Evolutionary conservation across 768 basidiomycete species (phyloP).

Genomic region (Auricularia sp.): DNA sequence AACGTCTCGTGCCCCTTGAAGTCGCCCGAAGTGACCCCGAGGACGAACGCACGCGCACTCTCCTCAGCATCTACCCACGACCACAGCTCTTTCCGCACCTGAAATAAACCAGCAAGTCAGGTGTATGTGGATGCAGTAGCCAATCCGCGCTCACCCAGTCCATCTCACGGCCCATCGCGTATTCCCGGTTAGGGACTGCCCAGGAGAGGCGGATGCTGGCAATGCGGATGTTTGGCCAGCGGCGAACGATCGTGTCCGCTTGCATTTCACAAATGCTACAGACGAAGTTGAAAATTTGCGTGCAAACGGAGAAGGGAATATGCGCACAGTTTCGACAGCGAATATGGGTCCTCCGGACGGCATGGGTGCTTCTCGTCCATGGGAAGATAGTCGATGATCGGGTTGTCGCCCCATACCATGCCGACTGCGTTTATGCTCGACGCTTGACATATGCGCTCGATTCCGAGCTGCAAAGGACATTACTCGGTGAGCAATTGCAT

Average conservation of each 20-base stretch:
- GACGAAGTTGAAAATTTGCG: background rate
- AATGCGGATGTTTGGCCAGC: constrained; percentile 48
- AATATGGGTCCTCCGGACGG: constrained; percentile 59
- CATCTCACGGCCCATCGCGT: constrained; percentile 10
- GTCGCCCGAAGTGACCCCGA: constrained; percentile 39
- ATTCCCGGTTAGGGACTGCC: constrained; percentile 33
- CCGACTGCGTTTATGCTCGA: constrained; percentile 55
- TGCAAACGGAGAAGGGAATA: constrained; percentile 5
- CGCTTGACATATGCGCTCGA: constrained; percentile 51
- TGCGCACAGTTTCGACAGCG: constrained; percentile 40
- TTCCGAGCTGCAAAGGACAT: constrained; percentile 34
- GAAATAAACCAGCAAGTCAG: constrained; percentile 4
- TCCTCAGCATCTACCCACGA: constrained; percentile 60
- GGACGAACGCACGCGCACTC: constrained; percentile 52
- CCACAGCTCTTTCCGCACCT: constrained; percentile 48
- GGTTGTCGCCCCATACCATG: constrained; percentile 35
- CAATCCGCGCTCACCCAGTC: background rate
- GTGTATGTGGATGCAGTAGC: constrained; percentile 11
- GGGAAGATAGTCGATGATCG: constrained; percentile 49
- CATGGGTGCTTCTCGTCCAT: constrained; percentile 55
- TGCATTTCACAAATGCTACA: constrained; percentile 56
- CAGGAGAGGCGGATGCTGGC: constrained; percentile 62
- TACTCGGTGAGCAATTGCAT: background rate
- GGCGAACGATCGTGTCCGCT: constrained; percentile 53
- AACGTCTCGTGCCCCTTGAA: constrained; percentile 60